Conservation (phyloP, 768 basidiomycete genomes). For the Terana coerulea region DNA sequence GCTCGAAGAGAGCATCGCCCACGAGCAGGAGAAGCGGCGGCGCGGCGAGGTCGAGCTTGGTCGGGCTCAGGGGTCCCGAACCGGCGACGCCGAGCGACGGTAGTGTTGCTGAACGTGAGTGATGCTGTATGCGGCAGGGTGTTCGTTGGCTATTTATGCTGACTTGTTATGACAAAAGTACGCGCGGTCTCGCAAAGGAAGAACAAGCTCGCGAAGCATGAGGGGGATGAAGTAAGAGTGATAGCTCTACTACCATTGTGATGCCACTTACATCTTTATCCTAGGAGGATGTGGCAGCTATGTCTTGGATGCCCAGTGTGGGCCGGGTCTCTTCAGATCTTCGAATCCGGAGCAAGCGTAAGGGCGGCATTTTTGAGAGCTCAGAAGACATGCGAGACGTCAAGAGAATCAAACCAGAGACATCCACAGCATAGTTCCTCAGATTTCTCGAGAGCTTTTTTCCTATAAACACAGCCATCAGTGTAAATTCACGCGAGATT, state of each 20-base stretch:
- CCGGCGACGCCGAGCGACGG: background rate
- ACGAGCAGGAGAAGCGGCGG: conserved; percentile 17
- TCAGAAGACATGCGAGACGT: conserved; percentile 2
- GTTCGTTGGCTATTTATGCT: background rate
- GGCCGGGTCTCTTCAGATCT: conserved; percentile 17
- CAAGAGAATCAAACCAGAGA: conserved; percentile 11
- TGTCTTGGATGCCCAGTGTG: conserved; percentile 8
- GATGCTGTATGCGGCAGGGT: background rate
- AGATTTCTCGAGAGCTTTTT: background rate
- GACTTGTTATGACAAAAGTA: too few species aligned
- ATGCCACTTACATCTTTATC: background rate
- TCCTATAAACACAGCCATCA: background rate
- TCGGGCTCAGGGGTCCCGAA: background rate
- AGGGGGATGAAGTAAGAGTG: background rate
- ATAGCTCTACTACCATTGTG: background rate
- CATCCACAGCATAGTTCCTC: background rate
- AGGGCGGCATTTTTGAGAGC: conserved; percentile 17
- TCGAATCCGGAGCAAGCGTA: conserved; percentile 19
- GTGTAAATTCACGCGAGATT: background rate
- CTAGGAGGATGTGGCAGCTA: background rate
- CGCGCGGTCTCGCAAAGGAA: background rate
- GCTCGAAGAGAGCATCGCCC: conserved; percentile 10
- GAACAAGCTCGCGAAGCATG: background rate
- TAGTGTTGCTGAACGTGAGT: background rate
- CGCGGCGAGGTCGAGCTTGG: background rate